These are phyloP conservation scores for Cyclotella kingstonii DNA, from an alignment of 108 stramenopile genomes.

Conservation along the genomic window DNA sequence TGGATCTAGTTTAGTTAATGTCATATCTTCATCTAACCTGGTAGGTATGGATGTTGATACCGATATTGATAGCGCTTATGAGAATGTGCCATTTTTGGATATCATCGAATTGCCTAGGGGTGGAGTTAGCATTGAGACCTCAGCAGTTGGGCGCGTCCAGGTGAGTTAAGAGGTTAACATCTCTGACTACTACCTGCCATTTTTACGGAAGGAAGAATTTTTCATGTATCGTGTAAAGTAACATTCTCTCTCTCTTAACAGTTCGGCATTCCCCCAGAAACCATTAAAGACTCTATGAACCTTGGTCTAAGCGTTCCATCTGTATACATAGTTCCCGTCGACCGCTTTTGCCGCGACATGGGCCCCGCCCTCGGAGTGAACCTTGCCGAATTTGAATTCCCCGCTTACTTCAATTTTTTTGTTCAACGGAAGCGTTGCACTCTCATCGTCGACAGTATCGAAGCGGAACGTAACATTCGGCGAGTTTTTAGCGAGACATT, in stretches of 20 bases:
- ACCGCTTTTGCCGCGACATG: constrained; percentile 89
- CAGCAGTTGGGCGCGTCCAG: constrained; percentile 78
- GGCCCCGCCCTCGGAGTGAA: constrained; percentile 90
- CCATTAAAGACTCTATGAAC: constrained; percentile 93
- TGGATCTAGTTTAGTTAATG: no score
- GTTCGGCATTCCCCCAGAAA: constrained; percentile 95
- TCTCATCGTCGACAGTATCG: constrained; percentile 79
- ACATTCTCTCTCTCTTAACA: no score
- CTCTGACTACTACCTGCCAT: no score
- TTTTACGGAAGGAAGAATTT: no score
- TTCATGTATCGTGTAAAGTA: no score
- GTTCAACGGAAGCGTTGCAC: constrained; percentile 81
- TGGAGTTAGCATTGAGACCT: constrained; percentile 75
- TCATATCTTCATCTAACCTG: no score
- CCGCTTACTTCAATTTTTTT: constrained; percentile 95
- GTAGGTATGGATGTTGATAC: constrained; percentile 24
- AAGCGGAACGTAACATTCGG: constrained; percentile 80
- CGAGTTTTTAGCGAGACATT: constrained; percentile 84
- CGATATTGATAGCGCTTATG: constrained; percentile 48
- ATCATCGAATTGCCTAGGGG: constrained; percentile 77
- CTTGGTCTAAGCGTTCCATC: constrained; percentile 80
- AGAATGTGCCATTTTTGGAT: constrained; percentile 60
- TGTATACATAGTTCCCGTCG: constrained; percentile 90
- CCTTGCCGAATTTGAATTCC: constrained; percentile 95
- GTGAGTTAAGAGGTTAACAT: no score